Evolutionary conservation across 139 green algal species (phyloP).

Genomic region (Picochlorum sp.): DNA sequence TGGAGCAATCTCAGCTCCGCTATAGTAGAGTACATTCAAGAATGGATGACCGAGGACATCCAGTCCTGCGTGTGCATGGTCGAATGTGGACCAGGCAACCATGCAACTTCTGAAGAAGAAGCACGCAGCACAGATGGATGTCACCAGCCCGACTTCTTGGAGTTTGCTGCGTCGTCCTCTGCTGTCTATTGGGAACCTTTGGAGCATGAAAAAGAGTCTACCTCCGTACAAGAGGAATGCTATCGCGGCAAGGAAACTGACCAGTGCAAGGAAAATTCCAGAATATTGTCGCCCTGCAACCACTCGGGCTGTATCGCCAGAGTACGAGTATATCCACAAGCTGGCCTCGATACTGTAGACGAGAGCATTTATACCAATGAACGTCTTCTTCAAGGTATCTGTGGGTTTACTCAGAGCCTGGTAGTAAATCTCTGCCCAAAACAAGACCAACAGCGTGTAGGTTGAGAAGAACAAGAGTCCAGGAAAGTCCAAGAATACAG

Average conservation of each 20-base stretch:
- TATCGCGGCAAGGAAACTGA: conserved; percentile 65
- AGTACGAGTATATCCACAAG: conserved; percentile 23
- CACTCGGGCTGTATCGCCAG: background rate
- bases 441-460: conserved; percentile 96
- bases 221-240: conserved; percentile 94
- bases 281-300: conserved; percentile 18
- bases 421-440: conserved; percentile 99
- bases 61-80: conserved; percentile 36
- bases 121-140: conserved; percentile 81
- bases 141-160: conserved; percentile 87
- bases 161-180: conserved; percentile 92
- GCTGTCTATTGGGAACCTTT: conserved; percentile 92
- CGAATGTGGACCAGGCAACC: conserved; percentile 56
- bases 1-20: conserved; percentile 68
- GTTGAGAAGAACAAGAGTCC: conserved; percentile 96
- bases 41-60: conserved; percentile 61
- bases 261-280: conserved; percentile 57
- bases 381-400: conserved; percentile 64
- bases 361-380: conserved; percentile 73
- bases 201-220: conserved; percentile 86
- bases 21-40: conserved; percentile 87
- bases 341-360: conserved; percentile 71
- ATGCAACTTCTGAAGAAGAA: conserved; percentile 73
- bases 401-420: conserved; percentile 81
- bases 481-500: conserved; percentile 79